These are phyloP conservation scores for Xylaria sp. DNA, from an alignment of 2,329 filamentous ascomycete genomes.

Conservation along the genomic window DNA sequence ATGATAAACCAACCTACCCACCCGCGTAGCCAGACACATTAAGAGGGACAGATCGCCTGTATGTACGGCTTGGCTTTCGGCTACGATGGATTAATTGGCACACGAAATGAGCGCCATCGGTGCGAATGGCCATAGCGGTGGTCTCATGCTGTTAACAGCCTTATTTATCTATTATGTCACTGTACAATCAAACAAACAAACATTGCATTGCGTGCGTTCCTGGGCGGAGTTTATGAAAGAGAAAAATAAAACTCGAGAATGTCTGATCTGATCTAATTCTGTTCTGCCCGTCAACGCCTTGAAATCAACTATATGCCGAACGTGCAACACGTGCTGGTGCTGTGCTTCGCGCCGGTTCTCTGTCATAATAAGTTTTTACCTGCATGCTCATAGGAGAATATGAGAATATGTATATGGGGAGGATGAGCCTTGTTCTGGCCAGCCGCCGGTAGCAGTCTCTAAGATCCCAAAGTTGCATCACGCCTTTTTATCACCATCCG, in stretches of 20 bases:
- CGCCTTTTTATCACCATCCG: not conserved
- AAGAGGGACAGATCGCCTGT: not conserved
- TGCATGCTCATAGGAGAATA: too few relatives aligned
- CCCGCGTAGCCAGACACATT: not conserved
- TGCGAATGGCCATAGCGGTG: constrained; percentile 4
- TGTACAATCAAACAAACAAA: constrained; percentile 40
- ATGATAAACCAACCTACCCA: constrained; percentile 4
- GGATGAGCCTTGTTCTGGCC: not conserved
- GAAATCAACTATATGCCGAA: not conserved
- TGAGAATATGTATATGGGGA: not conserved
- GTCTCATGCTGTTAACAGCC: constrained; percentile 9
- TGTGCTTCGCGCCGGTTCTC: too few relatives aligned
- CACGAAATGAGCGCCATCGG: constrained; percentile 8
- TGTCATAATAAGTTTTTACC: too few relatives aligned
- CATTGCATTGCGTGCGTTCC: constrained; percentile 31
- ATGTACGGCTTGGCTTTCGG: not conserved
- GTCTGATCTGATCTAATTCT: not conserved
- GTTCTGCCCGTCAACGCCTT: not conserved
- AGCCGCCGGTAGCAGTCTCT: not conserved
- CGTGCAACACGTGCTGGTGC: too few relatives aligned
- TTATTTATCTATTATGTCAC: constrained; percentile 32
- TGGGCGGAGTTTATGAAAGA: constrained; percentile 9
- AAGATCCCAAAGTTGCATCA: not conserved
- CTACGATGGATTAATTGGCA: constrained; percentile 4
- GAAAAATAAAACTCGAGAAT: constrained; percentile 10